These are phyloP conservation scores for Pestalotiopsis sp. DNA, from an alignment of 2,329 filamentous ascomycete species.

Conservation along the genomic window DNA sequence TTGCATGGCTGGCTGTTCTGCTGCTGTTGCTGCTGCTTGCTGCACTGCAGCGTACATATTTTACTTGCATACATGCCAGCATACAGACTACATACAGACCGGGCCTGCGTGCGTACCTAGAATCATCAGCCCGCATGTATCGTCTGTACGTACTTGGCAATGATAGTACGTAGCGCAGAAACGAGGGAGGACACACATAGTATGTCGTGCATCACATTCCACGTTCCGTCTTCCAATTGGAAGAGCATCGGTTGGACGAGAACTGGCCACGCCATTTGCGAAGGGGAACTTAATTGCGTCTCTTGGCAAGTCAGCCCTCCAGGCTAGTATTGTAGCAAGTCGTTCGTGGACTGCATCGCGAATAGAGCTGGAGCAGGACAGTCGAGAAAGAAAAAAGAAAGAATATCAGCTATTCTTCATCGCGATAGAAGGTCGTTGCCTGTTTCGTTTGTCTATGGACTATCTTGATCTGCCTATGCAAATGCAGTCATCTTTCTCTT, in stretches of 20 bases:
- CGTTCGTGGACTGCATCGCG: neutral
- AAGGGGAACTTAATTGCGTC: slow-evolving; percentile 10
- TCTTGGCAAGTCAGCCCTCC: slow-evolving; percentile 1
- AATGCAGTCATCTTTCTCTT: too few species aligned
- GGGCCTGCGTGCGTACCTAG: neutral
- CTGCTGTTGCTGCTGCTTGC: neutral
- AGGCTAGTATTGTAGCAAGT: neutral
- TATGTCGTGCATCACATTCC: slow-evolving; percentile 15
- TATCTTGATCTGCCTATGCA: too few species aligned
- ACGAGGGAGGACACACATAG: neutral
- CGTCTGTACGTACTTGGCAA: neutral
- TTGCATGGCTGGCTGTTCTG: neutral
- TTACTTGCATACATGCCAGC: too few species aligned
- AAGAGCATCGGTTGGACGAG: slow-evolving; percentile 4
- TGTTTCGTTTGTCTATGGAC: too few species aligned
- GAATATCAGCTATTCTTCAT: too few species aligned
- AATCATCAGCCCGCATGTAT: neutral
- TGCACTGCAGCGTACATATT: too few species aligned
- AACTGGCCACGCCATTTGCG: slow-evolving; percentile 8
- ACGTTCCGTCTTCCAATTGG: slow-evolving; percentile 15
- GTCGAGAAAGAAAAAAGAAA: neutral
- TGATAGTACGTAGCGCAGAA: neutral
- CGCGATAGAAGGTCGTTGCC: too few species aligned
- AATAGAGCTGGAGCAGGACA: neutral
- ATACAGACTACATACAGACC: neutral